phyloP scores from a whole-genome alignment of 2,329 filamentous ascomycete genomes.

The Cytospora mali region DNA sequence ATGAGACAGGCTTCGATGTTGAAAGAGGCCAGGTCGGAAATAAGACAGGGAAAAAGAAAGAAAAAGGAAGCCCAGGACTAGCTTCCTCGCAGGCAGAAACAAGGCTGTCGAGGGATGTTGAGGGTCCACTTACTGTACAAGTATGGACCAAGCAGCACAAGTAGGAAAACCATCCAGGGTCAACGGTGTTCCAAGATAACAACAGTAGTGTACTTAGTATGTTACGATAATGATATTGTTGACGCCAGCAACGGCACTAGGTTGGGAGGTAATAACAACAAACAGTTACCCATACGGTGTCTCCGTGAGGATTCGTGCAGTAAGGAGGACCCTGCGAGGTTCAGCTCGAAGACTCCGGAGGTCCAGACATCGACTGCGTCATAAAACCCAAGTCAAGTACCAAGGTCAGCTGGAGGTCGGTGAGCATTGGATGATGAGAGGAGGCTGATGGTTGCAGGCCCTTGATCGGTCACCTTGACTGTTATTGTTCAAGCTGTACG shows the following conservation, averaged over 20 bases:
- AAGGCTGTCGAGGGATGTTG: not conserved
- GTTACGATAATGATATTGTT: not conserved
- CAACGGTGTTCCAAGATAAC: not conserved
- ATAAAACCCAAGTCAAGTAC: not conserved
- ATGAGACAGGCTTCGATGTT: not conserved
- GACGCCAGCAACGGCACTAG: not conserved
- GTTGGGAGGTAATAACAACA: not conserved
- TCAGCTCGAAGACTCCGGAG: no score
- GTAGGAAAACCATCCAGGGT: not conserved
- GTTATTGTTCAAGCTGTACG: no score
- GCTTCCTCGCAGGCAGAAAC: not conserved
- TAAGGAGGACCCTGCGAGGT: not conserved
- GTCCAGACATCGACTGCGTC: not conserved
- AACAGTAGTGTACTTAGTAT: not conserved
- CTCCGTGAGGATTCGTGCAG: not conserved
- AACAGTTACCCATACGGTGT: no score
- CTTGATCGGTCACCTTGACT: not conserved
- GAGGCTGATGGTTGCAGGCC: not conserved
- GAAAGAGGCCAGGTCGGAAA: not conserved
- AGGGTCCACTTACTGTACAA: constrained; percentile 1
- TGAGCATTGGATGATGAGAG: not conserved
- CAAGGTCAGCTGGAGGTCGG: not conserved
- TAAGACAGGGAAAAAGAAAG: not conserved
- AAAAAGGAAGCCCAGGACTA: not conserved
- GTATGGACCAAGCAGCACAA: not conserved